Evolutionary conservation across 2,329 filamentous ascomycete genomes (phyloP), one percentile per base, ranked within the genome.

Genomic region (Talaromyces amestolkiae): DNA sequence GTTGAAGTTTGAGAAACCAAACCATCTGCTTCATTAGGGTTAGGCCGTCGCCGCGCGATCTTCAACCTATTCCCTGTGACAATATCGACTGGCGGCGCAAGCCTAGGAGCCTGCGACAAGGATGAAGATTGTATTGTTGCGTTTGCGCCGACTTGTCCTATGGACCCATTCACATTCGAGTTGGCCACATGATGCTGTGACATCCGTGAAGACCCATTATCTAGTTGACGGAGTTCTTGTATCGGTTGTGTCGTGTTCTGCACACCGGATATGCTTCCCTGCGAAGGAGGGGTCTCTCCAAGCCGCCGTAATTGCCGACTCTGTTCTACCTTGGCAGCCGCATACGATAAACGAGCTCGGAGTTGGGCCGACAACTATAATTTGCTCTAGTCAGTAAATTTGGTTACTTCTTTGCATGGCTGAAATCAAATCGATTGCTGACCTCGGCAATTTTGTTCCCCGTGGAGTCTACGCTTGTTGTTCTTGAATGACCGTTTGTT

Each of bases 321-420:
- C 74, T 96, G 89, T 75, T 92, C 92, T 47, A 97, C 91, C 78
- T 97, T 97, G 74, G 96, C 86, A 86, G 96, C 95, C 69, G 94
- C 94, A 77, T 97, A 97, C 7, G 92, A 92, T 33, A 98, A 84
- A 72, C 92, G 90, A 60, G 92, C 89, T 74, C 89, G 90, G 61
- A 98, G 84, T 74, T 94, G 91, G 63, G 89, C 86, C 47, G 91
- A 92, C 63, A 92, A 81, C 90, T 93, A 75, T 54, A 72, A 58
- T 66, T 31, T 49, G 68, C 24, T 51, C 56, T 33, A 61, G 75
- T 71, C 64, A 71, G 47, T 56, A 63, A 53, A 49, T 45, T 37
- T 27, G 17, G 33, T 11, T 53, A 49, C 54, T 17, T 61, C 27
- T 27, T 59, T 4, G 19, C 27, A 59, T 31, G 39, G 19, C 10